Base-by-base conservation (phyloP, 148 eudicot species). In the Oxyria digyna region DNA sequence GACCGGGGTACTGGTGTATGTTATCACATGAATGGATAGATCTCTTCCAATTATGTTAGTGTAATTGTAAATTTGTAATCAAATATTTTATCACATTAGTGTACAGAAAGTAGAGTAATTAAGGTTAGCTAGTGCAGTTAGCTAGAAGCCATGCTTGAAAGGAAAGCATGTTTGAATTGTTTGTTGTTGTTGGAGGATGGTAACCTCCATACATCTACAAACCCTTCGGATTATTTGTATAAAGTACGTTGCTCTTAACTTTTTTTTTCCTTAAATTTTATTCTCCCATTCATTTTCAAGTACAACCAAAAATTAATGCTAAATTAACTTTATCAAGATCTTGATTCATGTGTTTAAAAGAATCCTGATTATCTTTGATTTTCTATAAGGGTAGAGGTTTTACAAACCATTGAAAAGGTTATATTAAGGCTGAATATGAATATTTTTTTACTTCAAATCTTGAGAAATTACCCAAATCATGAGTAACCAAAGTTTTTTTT, bases 101-200 rank as follows among this genome's bases (percentile, higher is more conserved):
- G 45, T 43, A 43, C n/a, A 14, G n/a, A 43, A 50, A 23, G 29
- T 10, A 0, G 55, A 49, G 23, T 49, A 18, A 24, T 20, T 12
- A 1, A 2, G 6, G 20, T 9, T 15, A 27, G 65, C 8, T 59
- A 59, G 65, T 59, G 65, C 65, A 59, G 65, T 27, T 59, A 59
- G 65, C 65, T 59, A 59, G 13, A 31, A 27, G 38, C 35, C 37
- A 59, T 59, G 65, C 65, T 59, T 59, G 18, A 59, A 59, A 59
- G 65, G 65, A 59, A 59, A 59, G 65, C 65, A 59, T 59, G 65
- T 31, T 59, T 59, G 3, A 59, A 27, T 27, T 59, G 41, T 38
- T 38, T 38, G 41, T 38, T 38, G 41, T 38, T 5, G 65, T 59
- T 31, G 65, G 65, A 55, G 62, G 62, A 55, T 55, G 62, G 62